Evolutionary conservation across 1,284 basidiomycete genomes (phyloP), one percentile per base, ranked within the genome.

Genomic region (Puccinia horiana): DNA sequence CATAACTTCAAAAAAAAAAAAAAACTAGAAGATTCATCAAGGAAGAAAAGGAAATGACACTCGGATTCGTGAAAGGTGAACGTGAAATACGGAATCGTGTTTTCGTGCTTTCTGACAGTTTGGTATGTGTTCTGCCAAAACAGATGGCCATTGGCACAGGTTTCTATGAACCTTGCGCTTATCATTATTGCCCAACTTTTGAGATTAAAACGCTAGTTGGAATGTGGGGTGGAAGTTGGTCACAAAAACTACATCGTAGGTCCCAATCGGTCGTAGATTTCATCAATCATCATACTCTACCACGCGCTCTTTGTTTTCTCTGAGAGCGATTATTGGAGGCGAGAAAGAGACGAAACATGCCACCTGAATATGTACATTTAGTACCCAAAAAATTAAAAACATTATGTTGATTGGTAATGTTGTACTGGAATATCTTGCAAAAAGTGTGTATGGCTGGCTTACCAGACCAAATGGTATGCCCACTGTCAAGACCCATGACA

Each of bases 281-380:
- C 63, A 65, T 65, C 63, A 65, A 65, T 65, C 63, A 42, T 65
- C 63, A 42, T 23, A 65, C 23, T 35, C 63, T 65, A 37, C 37
- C 63, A 72, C 69, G 14, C 69, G 42, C 29, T 72, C 69, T 23
- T 72, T 29, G 37, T 72, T 72, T 49, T 72, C 69, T 52, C 69
- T 49, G 47, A 72, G 69, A 16, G 44, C 44, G 18, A 29, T 52
- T 3, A 72, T 49, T 29, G 69, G 69, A 72, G 69, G 47, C 9
- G 69, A 72, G 69, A 72, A 47, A 16, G 69, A 42, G 8, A 72
- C 69, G 11, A 72, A 9, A 72, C 69, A 72, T 47, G 69, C 69
- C 12, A 52, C 69, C 69, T 72, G 49, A 1, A 47, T 72, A 49
- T n/a, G 2, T 29, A 47, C 26, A 2, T 26, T 49, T 72, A 26